Evolutionary conservation across 164 flowering plant species (phyloP).

Genomic region (Paratinospora sagittata): DNA sequence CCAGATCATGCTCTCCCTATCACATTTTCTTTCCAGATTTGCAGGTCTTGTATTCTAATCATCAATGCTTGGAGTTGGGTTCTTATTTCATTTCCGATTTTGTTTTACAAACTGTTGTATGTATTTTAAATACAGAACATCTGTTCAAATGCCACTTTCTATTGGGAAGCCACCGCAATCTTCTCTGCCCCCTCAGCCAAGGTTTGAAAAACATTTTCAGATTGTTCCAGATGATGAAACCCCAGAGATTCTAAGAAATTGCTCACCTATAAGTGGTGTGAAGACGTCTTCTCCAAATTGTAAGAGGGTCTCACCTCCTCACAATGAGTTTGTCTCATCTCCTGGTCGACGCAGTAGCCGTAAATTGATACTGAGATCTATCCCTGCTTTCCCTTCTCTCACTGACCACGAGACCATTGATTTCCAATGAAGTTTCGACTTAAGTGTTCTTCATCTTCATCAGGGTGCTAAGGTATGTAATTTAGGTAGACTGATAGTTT

Average conservation of each 20-base stretch:
- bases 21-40: slow-evolving; percentile 36
- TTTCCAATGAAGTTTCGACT: slow-evolving; percentile 10
- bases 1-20: slow-evolving; percentile 32
- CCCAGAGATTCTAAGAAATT: slow-evolving; percentile 52
- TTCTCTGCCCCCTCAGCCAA: slow-evolving; percentile 33
- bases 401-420: slow-evolving; percentile 24
- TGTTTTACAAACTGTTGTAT: not conserved
- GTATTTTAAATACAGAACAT: slow-evolving; percentile 29
- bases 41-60: slow-evolving; percentile 32
- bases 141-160: slow-evolving; percentile 43
- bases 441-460: slow-evolving; percentile 8
- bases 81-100: not conserved
- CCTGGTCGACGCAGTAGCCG: slow-evolving; percentile 55
- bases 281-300: slow-evolving; percentile 72
- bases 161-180: slow-evolving; percentile 51
- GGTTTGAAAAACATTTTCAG: slow-evolving; percentile 42
- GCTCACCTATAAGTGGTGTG: slow-evolving; percentile 49
- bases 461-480: slow-evolving; percentile 14
- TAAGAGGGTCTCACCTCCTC: slow-evolving; percentile 91
- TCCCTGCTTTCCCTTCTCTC: slow-evolving; percentile 86
- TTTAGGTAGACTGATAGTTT: slow-evolving; percentile 13
- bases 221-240: slow-evolving; percentile 53
- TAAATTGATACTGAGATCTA: slow-evolving; percentile 70
- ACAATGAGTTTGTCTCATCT: slow-evolving; percentile 32
- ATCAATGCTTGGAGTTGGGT: not conserved